phyloP scores from a whole-genome alignment of 129 eudicot genomes.

The Flaveria ramosissima region DNA sequence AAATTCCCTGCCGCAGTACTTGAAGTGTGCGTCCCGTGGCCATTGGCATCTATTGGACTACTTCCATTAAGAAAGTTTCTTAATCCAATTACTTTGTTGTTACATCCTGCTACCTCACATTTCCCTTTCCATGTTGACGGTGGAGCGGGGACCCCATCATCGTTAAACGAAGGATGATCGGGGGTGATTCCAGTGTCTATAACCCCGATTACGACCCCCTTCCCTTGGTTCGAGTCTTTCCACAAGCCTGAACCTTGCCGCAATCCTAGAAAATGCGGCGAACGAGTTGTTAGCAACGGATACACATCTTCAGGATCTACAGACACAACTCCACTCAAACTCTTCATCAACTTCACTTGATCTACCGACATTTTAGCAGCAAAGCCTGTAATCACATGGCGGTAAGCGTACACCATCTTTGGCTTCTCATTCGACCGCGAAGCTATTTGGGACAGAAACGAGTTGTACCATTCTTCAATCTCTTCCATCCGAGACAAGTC shows the following conservation, averaged over 20 bases:
- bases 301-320: slow-evolving; percentile 24
- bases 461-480: slow-evolving; percentile 15
- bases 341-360: slow-evolving; percentile 27
- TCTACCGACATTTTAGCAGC: slow-evolving; percentile 36
- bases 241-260: slow-evolving; percentile 26
- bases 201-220: slow-evolving; percentile 31
- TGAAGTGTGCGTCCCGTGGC: slow-evolving; percentile 46
- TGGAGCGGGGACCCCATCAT: slow-evolving; percentile 36
- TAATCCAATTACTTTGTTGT: slow-evolving; percentile 31
- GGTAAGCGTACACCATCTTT: not conserved
- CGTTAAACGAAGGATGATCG: slow-evolving; percentile 30
- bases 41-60: slow-evolving; percentile 30
- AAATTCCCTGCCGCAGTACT: slow-evolving; percentile 44
- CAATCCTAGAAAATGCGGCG: slow-evolving; percentile 30
- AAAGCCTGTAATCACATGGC: slow-evolving; percentile 36
- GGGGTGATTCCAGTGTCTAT: slow-evolving; percentile 34
- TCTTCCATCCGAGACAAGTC: not conserved
- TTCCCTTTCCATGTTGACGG: slow-evolving; percentile 42
- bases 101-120: slow-evolving; percentile 29
- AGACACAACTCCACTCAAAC: slow-evolving; percentile 29
- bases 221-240: slow-evolving; percentile 30
- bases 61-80: not conserved
- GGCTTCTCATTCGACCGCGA: not conserved
- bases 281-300: slow-evolving; percentile 39
- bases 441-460: not conserved